Evolutionary conservation across 1,139 yeast species (phyloP), one percentile per base, ranked within the genome.

Genomic region (Pichia sp.): DNA sequence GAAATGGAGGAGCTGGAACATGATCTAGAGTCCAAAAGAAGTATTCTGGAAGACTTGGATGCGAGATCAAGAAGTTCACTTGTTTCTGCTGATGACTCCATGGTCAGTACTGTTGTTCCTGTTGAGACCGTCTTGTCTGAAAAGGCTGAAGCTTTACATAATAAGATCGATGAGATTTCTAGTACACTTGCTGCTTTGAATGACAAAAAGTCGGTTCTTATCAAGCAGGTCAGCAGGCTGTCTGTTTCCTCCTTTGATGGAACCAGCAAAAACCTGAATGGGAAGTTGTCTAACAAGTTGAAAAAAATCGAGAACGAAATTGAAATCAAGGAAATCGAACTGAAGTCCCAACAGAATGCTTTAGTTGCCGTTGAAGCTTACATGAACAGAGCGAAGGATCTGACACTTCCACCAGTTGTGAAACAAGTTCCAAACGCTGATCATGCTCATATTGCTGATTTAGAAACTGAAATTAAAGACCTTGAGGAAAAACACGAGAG

Each of bases 321-420:
- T 27, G 47, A 45, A 23, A 20, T 38, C 10, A 37, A 40, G 11
- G 24, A 32, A 17, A 32, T 41, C 25, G 48, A 41, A 21, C 17
- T 45, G 18, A 20, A 26, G 13, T 42, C 41, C 3, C 45, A 47
- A 32, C 29, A 29, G 19, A 42, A 40, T 31, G 47, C 46, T 1
- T 30, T 46, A 3, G 24, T 20, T 13, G 47, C 46, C 8, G 43
- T 47, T 6, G 24, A 34, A 15, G 41, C 42, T 6, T 45, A 47
- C 36, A 35, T 47, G 16, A 28, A 32, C 2, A 36, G 41, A 15
- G 39, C 47, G 1, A 35, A 35, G 27, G 32, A 27, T 19, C 32
- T 42, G 38, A 21, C 31, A n/a, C 20, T 42, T 5, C 35, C 46
- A 6, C 40, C 45, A 8, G 25, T 40, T n/a, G 22, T 37, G 6